Evolutionary conservation across 1,284 basidiomycete species (phyloP).

Genomic region (Moesziomyces aphidis): DNA sequence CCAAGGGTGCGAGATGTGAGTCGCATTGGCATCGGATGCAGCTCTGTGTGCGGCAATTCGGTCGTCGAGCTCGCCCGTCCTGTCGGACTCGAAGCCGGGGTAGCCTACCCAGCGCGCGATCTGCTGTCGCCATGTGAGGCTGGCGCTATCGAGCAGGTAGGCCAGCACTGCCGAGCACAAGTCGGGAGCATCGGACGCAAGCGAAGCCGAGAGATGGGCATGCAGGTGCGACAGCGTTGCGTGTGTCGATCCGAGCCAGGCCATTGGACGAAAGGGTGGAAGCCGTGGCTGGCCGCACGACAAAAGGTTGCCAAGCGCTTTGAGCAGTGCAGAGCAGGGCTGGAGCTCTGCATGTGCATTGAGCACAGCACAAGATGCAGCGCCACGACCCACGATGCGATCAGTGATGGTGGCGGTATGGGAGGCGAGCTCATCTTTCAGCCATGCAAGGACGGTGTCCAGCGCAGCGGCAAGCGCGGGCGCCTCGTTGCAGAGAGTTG

Average conservation of each 20-base stretch:
- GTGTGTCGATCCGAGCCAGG: slow-evolving; percentile 30
- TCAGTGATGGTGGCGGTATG: slow-evolving; percentile 14
- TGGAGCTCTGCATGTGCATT: slow-evolving; percentile 46
- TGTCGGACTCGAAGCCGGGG: slow-evolving; percentile 38
- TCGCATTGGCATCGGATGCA: background rate
- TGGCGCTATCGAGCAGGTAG: slow-evolving; percentile 45
- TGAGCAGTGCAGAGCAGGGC: slow-evolving; percentile 20
- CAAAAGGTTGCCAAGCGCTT: slow-evolving; percentile 30
- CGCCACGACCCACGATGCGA: background rate
- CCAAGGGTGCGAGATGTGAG: slow-evolving; percentile 36
- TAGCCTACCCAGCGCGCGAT: slow-evolving; percentile 54
- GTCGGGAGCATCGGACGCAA: slow-evolving; percentile 30
- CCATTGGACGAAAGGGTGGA: slow-evolving; percentile 34
- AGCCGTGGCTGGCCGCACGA: slow-evolving; percentile 30
- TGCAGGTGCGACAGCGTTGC: slow-evolving; percentile 47
- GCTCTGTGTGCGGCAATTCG: slow-evolving; percentile 6
- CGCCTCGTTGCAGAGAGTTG: slow-evolving; percentile 32
- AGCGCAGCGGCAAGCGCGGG: slow-evolving; percentile 43
- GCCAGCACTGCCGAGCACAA: slow-evolving; percentile 34
- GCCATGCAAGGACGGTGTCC: slow-evolving; percentile 41
- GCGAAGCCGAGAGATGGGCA: slow-evolving; percentile 46
- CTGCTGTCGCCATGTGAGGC: slow-evolving; percentile 39
- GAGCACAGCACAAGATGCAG: slow-evolving; percentile 19
- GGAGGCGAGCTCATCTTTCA: slow-evolving; percentile 34
- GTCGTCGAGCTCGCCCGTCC: slow-evolving; percentile 41